Percentiles rank a stretch among this genome's conserved stretches.
phyloP scores from a whole-genome alignment of 371 early-diverging fungal species.

The Funneliformis caledonium region DNA sequence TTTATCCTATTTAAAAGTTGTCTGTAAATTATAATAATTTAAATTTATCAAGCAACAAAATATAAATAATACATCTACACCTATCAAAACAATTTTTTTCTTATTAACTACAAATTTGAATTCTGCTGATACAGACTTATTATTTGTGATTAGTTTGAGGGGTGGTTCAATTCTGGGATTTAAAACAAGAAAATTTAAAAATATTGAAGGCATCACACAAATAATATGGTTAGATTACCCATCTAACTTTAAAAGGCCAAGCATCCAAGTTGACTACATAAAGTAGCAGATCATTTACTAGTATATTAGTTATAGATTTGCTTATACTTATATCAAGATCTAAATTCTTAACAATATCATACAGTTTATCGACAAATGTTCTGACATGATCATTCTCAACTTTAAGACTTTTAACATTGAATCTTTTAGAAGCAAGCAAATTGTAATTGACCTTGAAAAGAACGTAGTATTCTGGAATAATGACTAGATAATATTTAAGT shows the following conservation, averaged over 20 bases:
- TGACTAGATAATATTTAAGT: constrained; percentile 18
- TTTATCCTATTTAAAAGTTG: constrained; percentile 25
- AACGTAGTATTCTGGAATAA: constrained; percentile 1
- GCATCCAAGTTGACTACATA: constrained; percentile 19
- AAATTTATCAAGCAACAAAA: background rate
- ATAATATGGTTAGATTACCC: background rate
- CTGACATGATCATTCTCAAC: constrained; percentile 8
- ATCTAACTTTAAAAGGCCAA: constrained; percentile 33
- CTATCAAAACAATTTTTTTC: background rate
- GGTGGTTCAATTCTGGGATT: background rate
- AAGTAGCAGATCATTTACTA: constrained; percentile 9
- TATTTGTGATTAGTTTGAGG: background rate
- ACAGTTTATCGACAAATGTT: constrained; percentile 31
- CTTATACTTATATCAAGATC: background rate
- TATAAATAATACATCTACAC: constrained; percentile 19
- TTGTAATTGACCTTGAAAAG: background rate
- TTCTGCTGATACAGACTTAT: constrained; percentile 12
- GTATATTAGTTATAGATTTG: constrained; percentile 10
- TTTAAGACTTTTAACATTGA: constrained; percentile 17
- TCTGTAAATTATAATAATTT: background rate
- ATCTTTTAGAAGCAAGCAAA: background rate
- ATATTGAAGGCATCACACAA: constrained; percentile 29
- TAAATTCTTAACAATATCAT: constrained; percentile 17
- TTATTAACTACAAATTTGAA: constrained; percentile 19
- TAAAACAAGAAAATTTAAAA: constrained; percentile 20